These are phyloP conservation scores for Micromonas pusilla DNA, from an alignment of 139 green algal species.

Conservation along the genomic window DNA sequence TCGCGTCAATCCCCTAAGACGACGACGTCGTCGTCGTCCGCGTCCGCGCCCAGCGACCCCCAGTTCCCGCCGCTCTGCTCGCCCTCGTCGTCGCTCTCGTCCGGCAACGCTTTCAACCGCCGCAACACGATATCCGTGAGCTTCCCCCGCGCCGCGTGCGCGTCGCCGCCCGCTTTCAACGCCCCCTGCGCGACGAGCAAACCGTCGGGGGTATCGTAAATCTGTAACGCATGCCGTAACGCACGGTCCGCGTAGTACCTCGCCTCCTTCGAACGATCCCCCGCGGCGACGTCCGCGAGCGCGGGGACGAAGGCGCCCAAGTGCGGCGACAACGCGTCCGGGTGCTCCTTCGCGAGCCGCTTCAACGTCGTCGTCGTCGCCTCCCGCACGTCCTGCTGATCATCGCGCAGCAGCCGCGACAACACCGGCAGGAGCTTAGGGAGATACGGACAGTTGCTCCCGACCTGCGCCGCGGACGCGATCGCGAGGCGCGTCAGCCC, in stretches of 20 bases:
- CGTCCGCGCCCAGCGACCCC: not conserved
- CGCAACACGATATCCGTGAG: not conserved
- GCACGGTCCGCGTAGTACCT: slow-evolving; percentile 8
- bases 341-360: not conserved
- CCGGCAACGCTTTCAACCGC: not conserved
- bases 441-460: not conserved
- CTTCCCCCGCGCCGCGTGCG: not conserved
- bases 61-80: not conserved
- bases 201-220: not conserved
- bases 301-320: not conserved
- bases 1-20: not conserved
- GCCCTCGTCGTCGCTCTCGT: not conserved
- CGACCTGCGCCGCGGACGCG: not conserved
- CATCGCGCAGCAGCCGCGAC: not conserved
- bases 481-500: not conserved
- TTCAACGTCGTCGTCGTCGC: not conserved
- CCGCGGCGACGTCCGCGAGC: slow-evolving; percentile 12
- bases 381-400: not conserved
- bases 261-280: not conserved
- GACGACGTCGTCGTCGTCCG: not conserved
- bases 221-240: not conserved
- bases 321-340: not conserved
- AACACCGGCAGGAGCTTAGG: slow-evolving; percentile 11
- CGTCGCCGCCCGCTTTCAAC: slow-evolving; percentile 9
- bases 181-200: not conserved